Base-by-base conservation (phyloP, 371 early-diverging fungal genomes). In the Syncephalastrum racemosum region DNA sequence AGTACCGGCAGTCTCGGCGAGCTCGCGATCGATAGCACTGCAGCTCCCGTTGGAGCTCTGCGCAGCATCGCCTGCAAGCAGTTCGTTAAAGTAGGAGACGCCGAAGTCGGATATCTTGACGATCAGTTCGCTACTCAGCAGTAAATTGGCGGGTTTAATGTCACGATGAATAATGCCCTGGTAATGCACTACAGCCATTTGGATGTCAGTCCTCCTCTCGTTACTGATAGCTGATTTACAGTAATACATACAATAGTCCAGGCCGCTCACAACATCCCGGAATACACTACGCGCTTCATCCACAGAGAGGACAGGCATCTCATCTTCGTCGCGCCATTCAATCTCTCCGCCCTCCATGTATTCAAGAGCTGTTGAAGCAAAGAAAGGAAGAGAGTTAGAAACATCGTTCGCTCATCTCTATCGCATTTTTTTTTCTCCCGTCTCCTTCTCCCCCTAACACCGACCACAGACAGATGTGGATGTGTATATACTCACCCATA, bases 51-150 rank as follows among this genome's bases (percentile, higher is more conserved):
- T 66, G 46, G 77, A 56, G 24, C 60, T 46, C 18, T 68, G 51
- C 15, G 58, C 44, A 45, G 52, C 60, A 23, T 66, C 69, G 2
- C 62, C 69, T 13, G 73, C 77, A 43, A 70, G 56, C 18, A 64
- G 43, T 45, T 81, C 79, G 56, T 80, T 82, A n/a, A 82, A 84
- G 58, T 84, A 82, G 13, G 93, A 93, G 19, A 97, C 97, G 45
- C 98, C 97, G 84, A 97, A 96, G 61, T 97, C 98, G 4, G 92
- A 90, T 12, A 97, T 94, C 68, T 97, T 97, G 43, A 94, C 95
- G 4, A 84, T 69, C 4, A 83, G 78, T 43, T 89, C 88, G 27
- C 75, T 82, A 1, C 86, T 86, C 20, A 81, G 56, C 20, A 97
- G 68, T 25, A 97, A 70, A 64, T 97, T 97, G 50, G 96, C 95